phyloP scores from a whole-genome alignment of 108 stramenopile species.

The Mayamaea pseudoterrestris region DNA sequence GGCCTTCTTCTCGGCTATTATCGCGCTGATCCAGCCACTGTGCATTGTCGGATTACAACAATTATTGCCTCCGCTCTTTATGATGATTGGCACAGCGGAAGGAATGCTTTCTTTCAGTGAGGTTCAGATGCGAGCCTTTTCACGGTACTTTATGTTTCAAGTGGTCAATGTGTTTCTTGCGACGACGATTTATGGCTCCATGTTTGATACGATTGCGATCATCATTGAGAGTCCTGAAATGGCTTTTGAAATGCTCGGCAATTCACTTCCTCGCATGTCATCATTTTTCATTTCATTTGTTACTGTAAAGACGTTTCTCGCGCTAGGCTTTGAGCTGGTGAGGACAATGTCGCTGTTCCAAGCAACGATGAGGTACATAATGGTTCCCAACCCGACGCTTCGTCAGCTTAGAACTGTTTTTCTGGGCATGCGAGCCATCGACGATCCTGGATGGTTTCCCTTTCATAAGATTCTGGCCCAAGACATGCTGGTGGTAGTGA shows the following conservation, averaged over 20 bases:
- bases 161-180: slow-evolving; percentile 86
- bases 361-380: slow-evolving; percentile 30
- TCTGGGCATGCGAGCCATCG: slow-evolving; percentile 66
- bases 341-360: slow-evolving; percentile 56
- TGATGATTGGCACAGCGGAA: slow-evolving; percentile 56
- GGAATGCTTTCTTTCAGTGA: slow-evolving; percentile 71
- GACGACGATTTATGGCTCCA: slow-evolving; percentile 78
- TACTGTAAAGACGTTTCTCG: slow-evolving; percentile 79
- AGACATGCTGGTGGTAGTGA: slow-evolving; percentile 84
- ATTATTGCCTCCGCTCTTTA: slow-evolving; percentile 74
- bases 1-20: slow-evolving; percentile 61
- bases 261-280: slow-evolving; percentile 77
- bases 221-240: slow-evolving; percentile 77
- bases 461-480: slow-evolving; percentile 89
- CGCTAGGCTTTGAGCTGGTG: slow-evolving; percentile 78
- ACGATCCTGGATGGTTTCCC: slow-evolving; percentile 85
- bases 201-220: slow-evolving; percentile 78
- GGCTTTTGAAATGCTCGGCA: slow-evolving; percentile 79
- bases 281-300: slow-evolving; percentile 85
- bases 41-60: slow-evolving; percentile 75
- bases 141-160: slow-evolving; percentile 83
- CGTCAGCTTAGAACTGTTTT: slow-evolving; percentile 46
- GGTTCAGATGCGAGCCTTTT: slow-evolving; percentile 82
- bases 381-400: slow-evolving; percentile 74
- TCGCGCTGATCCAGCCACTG: slow-evolving; percentile 77